Evolutionary conservation across 192 early-diverging fungal genomes (phyloP).

Genomic region (Coemansia sp.): DNA sequence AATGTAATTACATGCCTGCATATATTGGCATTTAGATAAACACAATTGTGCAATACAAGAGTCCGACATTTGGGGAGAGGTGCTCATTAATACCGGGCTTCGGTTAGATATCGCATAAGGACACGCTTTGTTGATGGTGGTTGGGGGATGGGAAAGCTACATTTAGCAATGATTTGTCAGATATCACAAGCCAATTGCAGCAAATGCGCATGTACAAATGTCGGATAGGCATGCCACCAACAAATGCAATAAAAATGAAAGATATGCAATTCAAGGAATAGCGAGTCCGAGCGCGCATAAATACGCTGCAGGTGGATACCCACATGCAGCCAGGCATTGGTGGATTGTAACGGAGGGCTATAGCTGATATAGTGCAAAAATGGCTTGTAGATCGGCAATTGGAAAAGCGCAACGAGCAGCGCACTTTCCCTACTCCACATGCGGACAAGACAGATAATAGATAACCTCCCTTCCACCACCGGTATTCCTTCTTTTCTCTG

Average conservation of each 20-base stretch:
- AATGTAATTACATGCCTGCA: background rate
- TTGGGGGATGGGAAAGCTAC: background rate
- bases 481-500: background rate
- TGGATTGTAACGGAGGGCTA: background rate
- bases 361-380: background rate
- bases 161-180: background rate
- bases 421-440: background rate
- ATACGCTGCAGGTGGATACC: slow-evolving; percentile 2
- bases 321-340: background rate
- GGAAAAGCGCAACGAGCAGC: background rate
- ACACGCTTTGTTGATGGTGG: background rate
- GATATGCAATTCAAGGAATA: background rate
- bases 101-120: background rate
- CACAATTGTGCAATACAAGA: background rate
- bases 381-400: slow-evolving; percentile 6
- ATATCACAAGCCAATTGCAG: background rate
- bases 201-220: background rate
- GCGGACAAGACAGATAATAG: slow-evolving; percentile 3
- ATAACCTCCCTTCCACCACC: slow-evolving; percentile 1
- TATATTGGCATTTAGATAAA: background rate
- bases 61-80: background rate
- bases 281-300: slow-evolving; percentile 9
- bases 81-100: background rate
- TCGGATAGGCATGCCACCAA: slow-evolving; percentile 5
- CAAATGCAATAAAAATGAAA: background rate